Percentiles rank a stretch among this genome's conserved stretches.
Conservation (phyloP, 805 yeast species). For the Wickerhamiella brachini region DNA sequence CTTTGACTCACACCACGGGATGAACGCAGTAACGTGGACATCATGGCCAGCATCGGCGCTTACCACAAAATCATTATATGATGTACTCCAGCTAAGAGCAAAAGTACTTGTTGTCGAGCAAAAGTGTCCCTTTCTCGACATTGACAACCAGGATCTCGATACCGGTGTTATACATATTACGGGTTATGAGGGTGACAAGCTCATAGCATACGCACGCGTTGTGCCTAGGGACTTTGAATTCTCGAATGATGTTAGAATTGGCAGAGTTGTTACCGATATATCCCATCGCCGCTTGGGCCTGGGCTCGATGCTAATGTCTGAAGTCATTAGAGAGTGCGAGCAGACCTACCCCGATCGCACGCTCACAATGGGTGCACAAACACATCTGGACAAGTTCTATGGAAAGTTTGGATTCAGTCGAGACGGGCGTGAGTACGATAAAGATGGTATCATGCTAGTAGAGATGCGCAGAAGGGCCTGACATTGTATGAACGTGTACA, state of each 20-base stretch:
- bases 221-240: not conserved
- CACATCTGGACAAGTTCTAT: slow-evolving; percentile 10
- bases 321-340: slow-evolving; percentile 6
- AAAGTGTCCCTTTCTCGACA: slow-evolving; percentile 13
- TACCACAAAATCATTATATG: slow-evolving; percentile 8
- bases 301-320: slow-evolving; percentile 10
- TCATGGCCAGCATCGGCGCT: slow-evolving; percentile 3
- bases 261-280: slow-evolving; percentile 14
- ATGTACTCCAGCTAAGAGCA: slow-evolving; percentile 8
- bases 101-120: slow-evolving; percentile 19
- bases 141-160: slow-evolving; percentile 14
- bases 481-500: too few species aligned
- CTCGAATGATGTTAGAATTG: slow-evolving; percentile 5
- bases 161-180: slow-evolving; percentile 8
- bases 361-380: slow-evolving; percentile 11
- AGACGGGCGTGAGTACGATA: slow-evolving; percentile 5
- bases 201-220: slow-evolving; percentile 7
- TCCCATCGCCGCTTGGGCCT: slow-evolving; percentile 9
- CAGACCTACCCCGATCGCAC: not conserved
- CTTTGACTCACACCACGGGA: not conserved
- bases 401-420: slow-evolving; percentile 11
- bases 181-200: slow-evolving; percentile 1
- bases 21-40: not conserved
- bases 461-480: not conserved
- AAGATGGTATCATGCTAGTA: slow-evolving; percentile 13